A percentile compares a stretch with the other conserved stretches of the same genome.
phyloP scores from a whole-genome alignment of 495 filamentous ascomycete species.

The Lasiosphaeria ovina region DNA sequence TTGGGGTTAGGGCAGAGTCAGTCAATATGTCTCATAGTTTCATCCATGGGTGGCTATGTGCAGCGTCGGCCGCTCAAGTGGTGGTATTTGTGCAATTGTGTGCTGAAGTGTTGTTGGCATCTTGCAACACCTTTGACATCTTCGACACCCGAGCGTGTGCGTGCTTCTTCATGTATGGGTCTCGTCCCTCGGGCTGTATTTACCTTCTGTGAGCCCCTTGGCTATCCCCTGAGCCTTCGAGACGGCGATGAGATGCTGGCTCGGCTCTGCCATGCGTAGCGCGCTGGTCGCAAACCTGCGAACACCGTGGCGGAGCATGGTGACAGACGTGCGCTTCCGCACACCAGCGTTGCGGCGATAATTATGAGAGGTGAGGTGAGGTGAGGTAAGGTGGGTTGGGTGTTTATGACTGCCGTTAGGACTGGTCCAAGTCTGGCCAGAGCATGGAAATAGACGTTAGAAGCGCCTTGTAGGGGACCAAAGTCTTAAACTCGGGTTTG shows the following conservation, averaged over 20 bases:
- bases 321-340: not conserved
- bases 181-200: conserved; percentile 4
- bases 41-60: conserved; percentile 4
- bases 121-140: too few species aligned
- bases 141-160: not conserved
- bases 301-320: conserved; percentile 53
- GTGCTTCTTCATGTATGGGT: not conserved
- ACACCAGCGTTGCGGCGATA: not conserved
- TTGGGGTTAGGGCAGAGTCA: too few species aligned
- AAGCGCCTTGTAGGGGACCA: not conserved
- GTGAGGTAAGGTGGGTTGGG: too few species aligned
- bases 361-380: too few species aligned
- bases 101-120: too few species aligned
- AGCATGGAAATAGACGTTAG: not conserved
- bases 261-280: conserved; percentile 36
- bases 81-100: too few species aligned
- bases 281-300: conserved; percentile 52
- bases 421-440: too few species aligned
- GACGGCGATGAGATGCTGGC: conserved; percentile 46
- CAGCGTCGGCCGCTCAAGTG: too few species aligned
- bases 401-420: too few species aligned
- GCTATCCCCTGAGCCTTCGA: conserved; percentile 82
- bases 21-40: too few species aligned
- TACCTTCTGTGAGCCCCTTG: conserved; percentile 85
- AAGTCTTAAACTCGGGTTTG: not conserved